Evolutionary conservation across 2,329 filamentous ascomycete species (phyloP), one percentile per base, ranked within the genome.

Genomic region (Parastagonospora avenae): DNA sequence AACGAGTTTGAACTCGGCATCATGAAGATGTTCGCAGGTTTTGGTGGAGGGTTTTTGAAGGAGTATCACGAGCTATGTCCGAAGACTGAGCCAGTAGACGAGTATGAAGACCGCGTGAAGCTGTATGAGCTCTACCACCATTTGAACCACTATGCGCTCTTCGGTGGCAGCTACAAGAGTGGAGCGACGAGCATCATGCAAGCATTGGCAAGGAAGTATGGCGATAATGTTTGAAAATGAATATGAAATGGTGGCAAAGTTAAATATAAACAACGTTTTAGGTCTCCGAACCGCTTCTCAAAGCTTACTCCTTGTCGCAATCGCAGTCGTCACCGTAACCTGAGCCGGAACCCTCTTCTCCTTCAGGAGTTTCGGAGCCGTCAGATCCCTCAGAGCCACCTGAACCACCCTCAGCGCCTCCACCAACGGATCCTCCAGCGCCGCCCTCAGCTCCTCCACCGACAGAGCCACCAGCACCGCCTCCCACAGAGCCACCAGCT

Each of bases 21-120:
- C 60, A 97, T 97, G 92, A 84, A 83, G 44, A 96, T 97, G 92
- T 97, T 97, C 80, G 92, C 92, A 0, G 93, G 93, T 0, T 96
- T 95, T 73, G 86, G 86, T 0, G 64, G 72, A 0, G 72, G 67
- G 1, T 96, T 96, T 64, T 86, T 89, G 80, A 81, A 81, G 29
- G 90, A 94, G 68, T 97, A 97, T 70, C 84, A 90, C 70, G 72
- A 77, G 33, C 67, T 91, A 19, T 85, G 92, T 40, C 88, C 89
- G 0, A 95, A 89, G 76, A 87, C 88, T 8, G 90, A 96, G 70
- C 92, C 92, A 0, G 81, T 79, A 9, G 85, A 82, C 9, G 92
- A 97, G 77, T 96, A 90, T 78, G 86, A 89, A n/a, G 92, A 97
- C 73, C 81, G 93, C 14, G 76, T 96, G 27, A 76, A 77, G 60